Evolutionary conservation across 371 early-diverging fungal species (phyloP).

Genomic region (Apophysomyces elegans): DNA sequence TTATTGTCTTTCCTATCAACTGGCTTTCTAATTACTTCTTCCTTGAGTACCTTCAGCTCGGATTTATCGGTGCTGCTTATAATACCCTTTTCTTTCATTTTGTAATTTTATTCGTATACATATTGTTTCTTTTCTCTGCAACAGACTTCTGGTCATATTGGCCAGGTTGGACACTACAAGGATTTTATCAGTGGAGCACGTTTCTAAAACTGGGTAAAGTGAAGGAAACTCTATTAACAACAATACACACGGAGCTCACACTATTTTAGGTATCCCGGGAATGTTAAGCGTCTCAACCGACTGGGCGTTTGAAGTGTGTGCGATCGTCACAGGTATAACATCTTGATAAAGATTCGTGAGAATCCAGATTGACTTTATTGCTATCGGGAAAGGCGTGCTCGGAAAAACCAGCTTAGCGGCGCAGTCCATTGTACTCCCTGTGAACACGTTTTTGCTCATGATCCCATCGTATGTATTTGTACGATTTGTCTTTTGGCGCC

Average conservation of each 20-base stretch:
- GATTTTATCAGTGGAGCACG: conserved; percentile 35
- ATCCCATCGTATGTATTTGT: conserved; percentile 36
- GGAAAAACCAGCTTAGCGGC: conserved; percentile 49
- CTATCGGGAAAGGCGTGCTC: conserved; percentile 24
- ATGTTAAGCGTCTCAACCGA: conserved; percentile 53
- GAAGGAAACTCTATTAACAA: background rate
- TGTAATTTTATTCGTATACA: conserved; percentile 10
- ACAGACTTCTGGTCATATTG: conserved; percentile 33
- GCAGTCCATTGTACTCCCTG: conserved; percentile 41
- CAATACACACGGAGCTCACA: background rate
- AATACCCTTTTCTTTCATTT: conserved; percentile 22
- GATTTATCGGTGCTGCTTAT: conserved; percentile 39
- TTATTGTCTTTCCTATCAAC: conserved; percentile 39
- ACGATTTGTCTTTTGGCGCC: background rate
- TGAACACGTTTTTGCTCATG: conserved; percentile 41
- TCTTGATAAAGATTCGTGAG: background rate
- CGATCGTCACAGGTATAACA: conserved; percentile 37
- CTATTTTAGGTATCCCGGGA: conserved; percentile 41
- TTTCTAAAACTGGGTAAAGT: conserved; percentile 46
- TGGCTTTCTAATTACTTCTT: conserved; percentile 34
- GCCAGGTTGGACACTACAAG: conserved; percentile 40
- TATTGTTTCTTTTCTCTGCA: conserved; percentile 20
- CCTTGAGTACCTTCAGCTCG: conserved; percentile 31
- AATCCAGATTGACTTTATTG: no score
- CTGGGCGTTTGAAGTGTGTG: conserved; percentile 57